These are phyloP conservation scores for Calonectria leucothoes DNA, from an alignment of 2,329 filamentous ascomycete genomes.

Conservation along the genomic window DNA sequence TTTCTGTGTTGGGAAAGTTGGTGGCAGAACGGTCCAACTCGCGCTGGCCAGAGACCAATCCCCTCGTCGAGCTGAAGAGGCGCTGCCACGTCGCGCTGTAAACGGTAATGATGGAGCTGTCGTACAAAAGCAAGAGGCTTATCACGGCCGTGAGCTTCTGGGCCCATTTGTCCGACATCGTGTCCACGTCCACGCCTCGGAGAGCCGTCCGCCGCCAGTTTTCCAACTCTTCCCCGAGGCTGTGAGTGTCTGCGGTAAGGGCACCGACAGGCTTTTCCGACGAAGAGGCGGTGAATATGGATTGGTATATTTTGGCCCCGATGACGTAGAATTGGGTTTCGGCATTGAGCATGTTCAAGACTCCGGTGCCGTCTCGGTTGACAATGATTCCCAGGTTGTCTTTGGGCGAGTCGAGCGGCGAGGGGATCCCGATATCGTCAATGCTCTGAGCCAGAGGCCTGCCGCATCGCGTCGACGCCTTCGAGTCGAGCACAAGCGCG, in stretches of 20 bases:
- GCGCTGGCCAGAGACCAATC: background rate
- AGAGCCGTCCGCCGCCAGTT: background rate
- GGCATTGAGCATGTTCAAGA: slow-evolving; percentile 1
- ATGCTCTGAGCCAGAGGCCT: slow-evolving; percentile 3
- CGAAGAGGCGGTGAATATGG: background rate
- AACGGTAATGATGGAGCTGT: slow-evolving; percentile 11
- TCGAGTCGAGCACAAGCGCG: slow-evolving; percentile 13
- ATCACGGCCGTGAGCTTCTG: slow-evolving; percentile 9
- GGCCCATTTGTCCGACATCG: slow-evolving; percentile 1
- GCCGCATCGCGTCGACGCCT: slow-evolving; percentile 5
- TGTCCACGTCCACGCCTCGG: background rate
- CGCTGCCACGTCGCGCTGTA: slow-evolving; percentile 12
- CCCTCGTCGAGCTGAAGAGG: slow-evolving; percentile 8
- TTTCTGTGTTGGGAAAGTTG: slow-evolving; percentile 9
- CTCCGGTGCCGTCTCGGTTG: background rate
- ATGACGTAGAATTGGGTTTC: slow-evolving; percentile 10
- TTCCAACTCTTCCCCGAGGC: slow-evolving; percentile 1
- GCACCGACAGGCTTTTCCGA: slow-evolving; percentile 1
- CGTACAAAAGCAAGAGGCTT: slow-evolving; percentile 9
- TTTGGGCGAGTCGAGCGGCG: slow-evolving; percentile 5
- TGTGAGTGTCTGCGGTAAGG: background rate
- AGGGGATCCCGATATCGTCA: slow-evolving; percentile 7
- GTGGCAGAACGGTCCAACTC: background rate
- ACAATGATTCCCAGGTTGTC: slow-evolving; percentile 15
- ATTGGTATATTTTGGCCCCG: slow-evolving; percentile 2